These are phyloP conservation scores for Penicillium arizonense DNA, from an alignment of 495 filamentous ascomycete species.

Conservation along the genomic window DNA sequence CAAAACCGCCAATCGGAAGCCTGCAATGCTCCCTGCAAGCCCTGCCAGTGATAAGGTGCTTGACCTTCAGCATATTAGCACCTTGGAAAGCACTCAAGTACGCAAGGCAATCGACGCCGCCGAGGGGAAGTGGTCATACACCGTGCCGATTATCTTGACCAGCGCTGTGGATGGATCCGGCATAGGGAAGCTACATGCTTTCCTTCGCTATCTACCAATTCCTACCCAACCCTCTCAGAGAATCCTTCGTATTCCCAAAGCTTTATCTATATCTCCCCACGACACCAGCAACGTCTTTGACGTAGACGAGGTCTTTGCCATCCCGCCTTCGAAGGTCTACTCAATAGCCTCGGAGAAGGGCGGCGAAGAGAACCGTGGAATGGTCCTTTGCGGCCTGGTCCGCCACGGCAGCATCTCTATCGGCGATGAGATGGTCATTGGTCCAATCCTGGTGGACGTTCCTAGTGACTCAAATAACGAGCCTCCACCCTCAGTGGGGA, in stretches of 20 bases:
- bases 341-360: conserved; percentile 35
- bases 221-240: conserved; percentile 52
- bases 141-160: conserved; percentile 84
- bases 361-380: conserved; percentile 44
- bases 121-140: conserved; percentile 42
- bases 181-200: conserved; percentile 75
- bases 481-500: conserved; percentile 16
- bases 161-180: conserved; percentile 85
- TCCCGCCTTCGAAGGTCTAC: conserved; percentile 53
- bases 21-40: conserved; percentile 60
- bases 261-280: conserved; percentile 28
- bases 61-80: conserved; percentile 36
- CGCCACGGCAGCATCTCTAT: conserved; percentile 74
- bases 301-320: conserved; percentile 77
- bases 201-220: conserved; percentile 75
- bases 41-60: conserved; percentile 31
- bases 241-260: conserved; percentile 16
- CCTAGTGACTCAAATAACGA: conserved; percentile 20
- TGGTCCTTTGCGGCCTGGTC: conserved; percentile 80
- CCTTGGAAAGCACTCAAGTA: conserved; percentile 50
- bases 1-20: conserved; percentile 71
- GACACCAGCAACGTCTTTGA: conserved; percentile 66
- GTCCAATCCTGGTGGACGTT: conserved; percentile 61
- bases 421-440: conserved; percentile 75
- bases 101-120: conserved; percentile 44